phyloP scores from a whole-genome alignment of 2,329 filamentous ascomycete genomes.

The Fusarium sp. region DNA sequence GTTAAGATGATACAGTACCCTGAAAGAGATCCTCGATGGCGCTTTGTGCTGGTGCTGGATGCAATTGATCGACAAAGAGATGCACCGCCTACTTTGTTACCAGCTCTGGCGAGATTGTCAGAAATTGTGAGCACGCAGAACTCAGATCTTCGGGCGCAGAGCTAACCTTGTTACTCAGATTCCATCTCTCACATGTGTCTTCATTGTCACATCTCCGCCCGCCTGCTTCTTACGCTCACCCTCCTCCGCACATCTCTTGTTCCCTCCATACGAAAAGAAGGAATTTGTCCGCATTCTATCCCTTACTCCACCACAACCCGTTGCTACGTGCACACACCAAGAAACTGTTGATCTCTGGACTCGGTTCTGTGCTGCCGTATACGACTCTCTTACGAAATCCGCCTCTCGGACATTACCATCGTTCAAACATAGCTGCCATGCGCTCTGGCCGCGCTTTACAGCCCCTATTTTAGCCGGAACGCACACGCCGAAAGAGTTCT shows the following conservation, averaged over 20 bases:
- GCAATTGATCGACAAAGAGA: slow-evolving; percentile 88
- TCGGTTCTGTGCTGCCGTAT: slow-evolving; percentile 84
- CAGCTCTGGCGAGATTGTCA: slow-evolving; percentile 83
- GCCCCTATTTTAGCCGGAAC: slow-evolving; percentile 81
- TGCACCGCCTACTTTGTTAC: slow-evolving; percentile 79
- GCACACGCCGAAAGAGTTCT: slow-evolving; percentile 82
- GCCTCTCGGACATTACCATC: slow-evolving; percentile 82
- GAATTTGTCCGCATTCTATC: slow-evolving; percentile 84
- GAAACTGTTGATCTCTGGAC: slow-evolving; percentile 79
- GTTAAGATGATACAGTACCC: slow-evolving; percentile 68
- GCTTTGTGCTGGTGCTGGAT: slow-evolving; percentile 88
- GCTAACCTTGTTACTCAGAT: slow-evolving; percentile 66
- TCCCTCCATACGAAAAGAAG: slow-evolving; percentile 83
- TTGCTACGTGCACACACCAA: slow-evolving; percentile 62
- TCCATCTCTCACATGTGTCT: slow-evolving; percentile 78
- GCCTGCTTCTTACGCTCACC: slow-evolving; percentile 76
- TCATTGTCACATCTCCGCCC: slow-evolving; percentile 79
- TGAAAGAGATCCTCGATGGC: slow-evolving; percentile 55
- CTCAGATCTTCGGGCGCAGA: slow-evolving; percentile 18
- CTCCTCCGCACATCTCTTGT: slow-evolving; percentile 81
- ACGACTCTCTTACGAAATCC: slow-evolving; percentile 85
- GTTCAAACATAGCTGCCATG: slow-evolving; percentile 76
- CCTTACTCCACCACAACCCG: slow-evolving; percentile 58
- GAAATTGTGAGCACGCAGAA: slow-evolving; percentile 74
- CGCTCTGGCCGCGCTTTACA: slow-evolving; percentile 88